Conservation (phyloP, 768 basidiomycete genomes). For the Amanita brunnescens region DNA sequence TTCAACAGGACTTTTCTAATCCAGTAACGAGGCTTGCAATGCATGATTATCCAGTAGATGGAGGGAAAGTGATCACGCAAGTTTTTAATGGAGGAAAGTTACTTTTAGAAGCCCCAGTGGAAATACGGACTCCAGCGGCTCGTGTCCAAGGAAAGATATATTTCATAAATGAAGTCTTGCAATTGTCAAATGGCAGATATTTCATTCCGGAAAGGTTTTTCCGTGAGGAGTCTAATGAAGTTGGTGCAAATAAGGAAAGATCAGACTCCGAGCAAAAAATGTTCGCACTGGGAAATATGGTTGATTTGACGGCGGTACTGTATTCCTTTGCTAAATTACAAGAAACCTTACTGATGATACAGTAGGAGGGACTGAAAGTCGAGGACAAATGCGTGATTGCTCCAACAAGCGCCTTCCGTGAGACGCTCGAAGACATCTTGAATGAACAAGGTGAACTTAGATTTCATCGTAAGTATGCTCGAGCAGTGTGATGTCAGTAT, state of each 20-base stretch:
- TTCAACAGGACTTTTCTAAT: constrained; percentile 5
- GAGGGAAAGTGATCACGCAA: background rate
- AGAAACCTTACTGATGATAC: no score
- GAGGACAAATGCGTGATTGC: background rate
- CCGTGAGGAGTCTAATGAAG: background rate
- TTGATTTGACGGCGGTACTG: no score
- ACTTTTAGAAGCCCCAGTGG: background rate
- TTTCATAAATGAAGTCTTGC: background rate
- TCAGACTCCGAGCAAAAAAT: background rate
- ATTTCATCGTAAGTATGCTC: constrained; percentile 12
- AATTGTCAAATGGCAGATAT: background rate
- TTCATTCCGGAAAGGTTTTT: background rate
- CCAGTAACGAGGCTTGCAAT: constrained; percentile 4
- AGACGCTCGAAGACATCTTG: background rate
- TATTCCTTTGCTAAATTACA: no score
- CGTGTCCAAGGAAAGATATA: background rate
- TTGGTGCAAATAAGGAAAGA: background rate
- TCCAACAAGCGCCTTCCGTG: background rate
- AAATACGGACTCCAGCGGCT: background rate
- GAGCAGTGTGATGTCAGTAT: no score
- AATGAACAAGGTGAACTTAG: no score
- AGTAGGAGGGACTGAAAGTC: background rate
- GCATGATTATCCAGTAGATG: background rate
- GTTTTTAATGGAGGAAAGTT: background rate
- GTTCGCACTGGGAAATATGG: background rate